Evolutionary conservation across 106 monocot species (phyloP), one percentile per base, ranked within the genome.

Genomic region (Dendrobium officinale): DNA sequence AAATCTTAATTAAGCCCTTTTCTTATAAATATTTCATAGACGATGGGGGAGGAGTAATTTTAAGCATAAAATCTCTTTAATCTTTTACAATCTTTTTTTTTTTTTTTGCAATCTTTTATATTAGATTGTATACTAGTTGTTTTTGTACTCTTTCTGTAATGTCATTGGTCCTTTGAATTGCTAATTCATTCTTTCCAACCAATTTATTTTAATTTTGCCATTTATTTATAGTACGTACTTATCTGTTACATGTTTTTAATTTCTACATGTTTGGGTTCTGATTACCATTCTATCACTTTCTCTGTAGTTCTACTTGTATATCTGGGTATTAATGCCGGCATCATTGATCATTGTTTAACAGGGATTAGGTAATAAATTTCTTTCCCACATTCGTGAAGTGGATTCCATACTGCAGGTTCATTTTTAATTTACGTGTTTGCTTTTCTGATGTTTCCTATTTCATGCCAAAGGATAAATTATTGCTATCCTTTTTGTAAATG

Each of bases 311-410:
- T 74, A 74, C 6, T 7, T 19, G 19, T 70, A 70, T 37, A 74
- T 48, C 22, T 51, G 45, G 27, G 59, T 56, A 58, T 40, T 78
- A 40, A 78, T 80, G 18, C 80, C 22, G 75, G 5, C 77, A 83
- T 72, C 26, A 19, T 9, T 31, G 8, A 83, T 72, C 26, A 19
- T 9, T 31, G 8, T 85, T 86, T 40, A 43, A 42, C 89, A 96
- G 95, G 95, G 95, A 56, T 77, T 96, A 70, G 93, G 95, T 42
- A 96, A 96, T 89, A 93, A 96, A 80, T 96, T 96, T 83, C 91
- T 96, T 81, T 91, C 95, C 7, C 91, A 96, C 86, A 96, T 96
- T 79, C 95, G 93, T 70, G 93, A 96, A 89, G 95, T 96, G 80
- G 95, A 96, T 87, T 91, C 95, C 68, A 96, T 96, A 79, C 87